Evolutionary conservation across 78 protist species (phyloP).

Genomic region (Salpingoeca rosetta): DNA sequence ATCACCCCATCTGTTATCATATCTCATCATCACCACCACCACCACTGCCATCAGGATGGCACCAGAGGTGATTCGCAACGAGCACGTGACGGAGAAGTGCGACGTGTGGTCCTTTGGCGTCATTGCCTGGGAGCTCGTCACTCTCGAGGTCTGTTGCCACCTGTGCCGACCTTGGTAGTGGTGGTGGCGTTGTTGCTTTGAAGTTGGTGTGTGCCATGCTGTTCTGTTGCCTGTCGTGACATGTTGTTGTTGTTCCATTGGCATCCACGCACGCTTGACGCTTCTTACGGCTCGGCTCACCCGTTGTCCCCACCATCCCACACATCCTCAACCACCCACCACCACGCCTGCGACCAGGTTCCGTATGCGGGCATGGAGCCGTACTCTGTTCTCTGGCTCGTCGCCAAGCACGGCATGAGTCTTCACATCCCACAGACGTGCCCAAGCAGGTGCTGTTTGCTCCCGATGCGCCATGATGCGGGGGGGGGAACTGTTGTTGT

Average conservation of each 20-base stretch:
- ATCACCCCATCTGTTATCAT: too few species aligned
- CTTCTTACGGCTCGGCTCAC: too few species aligned
- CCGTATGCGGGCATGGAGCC: neutral
- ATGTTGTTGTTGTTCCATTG: too few species aligned
- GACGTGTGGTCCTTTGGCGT: neutral
- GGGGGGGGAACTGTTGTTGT: too few species aligned
- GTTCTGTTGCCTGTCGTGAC: too few species aligned
- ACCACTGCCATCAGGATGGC: too few species aligned
- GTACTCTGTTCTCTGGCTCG: neutral
- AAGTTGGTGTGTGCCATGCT: neutral
- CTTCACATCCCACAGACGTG: neutral
- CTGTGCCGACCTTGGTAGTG: neutral
- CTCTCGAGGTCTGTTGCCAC: neutral
- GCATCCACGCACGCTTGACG: too few species aligned
- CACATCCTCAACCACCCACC: neutral
- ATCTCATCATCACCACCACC: too few species aligned
- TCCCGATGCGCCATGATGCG: neutral
- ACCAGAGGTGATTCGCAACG: neutral
- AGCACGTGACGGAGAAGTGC: neutral
- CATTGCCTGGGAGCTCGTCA: neutral
- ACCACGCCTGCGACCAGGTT: neutral
- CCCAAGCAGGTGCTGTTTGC: neutral
- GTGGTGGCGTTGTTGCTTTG: neutral
- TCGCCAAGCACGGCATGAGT: neutral
- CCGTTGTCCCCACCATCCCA: neutral